Evolutionary conservation across 768 basidiomycete species (phyloP), one percentile per base, ranked within the genome.

Genomic region (Rhodotorula taiwanensis): DNA sequence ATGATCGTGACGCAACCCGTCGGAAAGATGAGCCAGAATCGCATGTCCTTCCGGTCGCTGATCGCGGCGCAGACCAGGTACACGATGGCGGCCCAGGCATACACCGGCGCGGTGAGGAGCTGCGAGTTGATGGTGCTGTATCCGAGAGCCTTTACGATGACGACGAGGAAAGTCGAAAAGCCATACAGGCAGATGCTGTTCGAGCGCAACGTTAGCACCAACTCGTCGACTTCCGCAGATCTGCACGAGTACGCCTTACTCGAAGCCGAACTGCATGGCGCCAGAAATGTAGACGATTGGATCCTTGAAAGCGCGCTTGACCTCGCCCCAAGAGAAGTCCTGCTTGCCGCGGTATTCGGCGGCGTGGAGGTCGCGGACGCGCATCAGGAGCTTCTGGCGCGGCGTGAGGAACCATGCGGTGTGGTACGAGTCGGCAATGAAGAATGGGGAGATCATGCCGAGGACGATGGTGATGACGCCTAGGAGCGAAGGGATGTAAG

Each of bases 381-480:
- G 21, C 61, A 62, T 63, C 21, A 67, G 28, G 14, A 59, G 52
- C 43, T 55, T 58, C 33, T 67, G 61, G 9, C 61, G 39, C 15
- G 58, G 57, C 20, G 53, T 51, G 21, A 69, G 47, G 57, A 53
- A 69, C 52, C 55, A 54, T 13, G 53, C 53, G 3, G 20, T 45
- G 13, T 64, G 47, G 27, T 47, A 52, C n/a, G 33, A 49, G 52
- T 64, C 55, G 36, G 67, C 47, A 25, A 69, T 53, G 59, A 69
- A 53, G 20, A 27, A 54, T 30, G 52, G 13, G 10, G 48, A 25
- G 28, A 21, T 33, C 43, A 58, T 4, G 13, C 67, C 67, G 51
- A 64, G 43, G 13, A 53, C 34, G 44, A 68, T 49, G 23, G 67
- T 60, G 49, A 68, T 48, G 11, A 51, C 48, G 16, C 62, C 62